A percentile compares a stretch with the other conserved stretches of the same genome.
Evolutionary conservation across 495 filamentous ascomycete species (phyloP).

Genomic region (Penicillium desertorum): DNA sequence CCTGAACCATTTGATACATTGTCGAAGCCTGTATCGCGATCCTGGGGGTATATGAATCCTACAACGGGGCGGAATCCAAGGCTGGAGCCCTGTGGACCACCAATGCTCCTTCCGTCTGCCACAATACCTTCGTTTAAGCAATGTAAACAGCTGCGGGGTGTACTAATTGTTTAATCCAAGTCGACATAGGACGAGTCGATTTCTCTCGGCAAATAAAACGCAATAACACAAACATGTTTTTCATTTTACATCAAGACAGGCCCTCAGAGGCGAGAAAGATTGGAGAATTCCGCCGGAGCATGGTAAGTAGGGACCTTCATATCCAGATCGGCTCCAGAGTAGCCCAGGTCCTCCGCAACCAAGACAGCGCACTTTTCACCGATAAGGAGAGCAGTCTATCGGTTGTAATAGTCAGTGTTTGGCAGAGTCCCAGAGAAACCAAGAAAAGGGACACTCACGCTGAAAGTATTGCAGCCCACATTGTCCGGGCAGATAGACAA

Average conservation of each 20-base stretch:
- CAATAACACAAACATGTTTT: not conserved
- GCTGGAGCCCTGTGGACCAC: too few species aligned
- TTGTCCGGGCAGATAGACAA: constrained; percentile 81
- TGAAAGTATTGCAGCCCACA: constrained; percentile 75
- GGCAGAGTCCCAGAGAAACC: not conserved
- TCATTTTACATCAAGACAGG: not conserved
- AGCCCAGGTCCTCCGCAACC: constrained; percentile 73
- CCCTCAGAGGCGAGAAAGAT: constrained; percentile 26
- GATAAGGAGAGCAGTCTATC: constrained; percentile 70
- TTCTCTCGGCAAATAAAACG: not conserved
- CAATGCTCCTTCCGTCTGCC: too few species aligned
- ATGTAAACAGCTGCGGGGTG: too few species aligned
- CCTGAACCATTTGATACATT: too few species aligned
- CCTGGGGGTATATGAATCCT: too few species aligned
- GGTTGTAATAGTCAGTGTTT: not conserved
- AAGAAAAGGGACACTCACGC: constrained; percentile 29
- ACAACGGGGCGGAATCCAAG: too few species aligned
- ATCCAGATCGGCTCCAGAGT: constrained; percentile 67
- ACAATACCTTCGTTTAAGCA: too few species aligned
- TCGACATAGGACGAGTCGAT: not conserved
- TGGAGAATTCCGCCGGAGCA: constrained; percentile 52
- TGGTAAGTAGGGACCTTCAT: constrained; percentile 71
- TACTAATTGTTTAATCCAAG: not conserved
- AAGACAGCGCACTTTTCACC: constrained; percentile 79
- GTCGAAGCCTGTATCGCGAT: too few species aligned